phyloP scores from a whole-genome alignment of 441 rosid genomes.

The Erysimum pusillum region DNA sequence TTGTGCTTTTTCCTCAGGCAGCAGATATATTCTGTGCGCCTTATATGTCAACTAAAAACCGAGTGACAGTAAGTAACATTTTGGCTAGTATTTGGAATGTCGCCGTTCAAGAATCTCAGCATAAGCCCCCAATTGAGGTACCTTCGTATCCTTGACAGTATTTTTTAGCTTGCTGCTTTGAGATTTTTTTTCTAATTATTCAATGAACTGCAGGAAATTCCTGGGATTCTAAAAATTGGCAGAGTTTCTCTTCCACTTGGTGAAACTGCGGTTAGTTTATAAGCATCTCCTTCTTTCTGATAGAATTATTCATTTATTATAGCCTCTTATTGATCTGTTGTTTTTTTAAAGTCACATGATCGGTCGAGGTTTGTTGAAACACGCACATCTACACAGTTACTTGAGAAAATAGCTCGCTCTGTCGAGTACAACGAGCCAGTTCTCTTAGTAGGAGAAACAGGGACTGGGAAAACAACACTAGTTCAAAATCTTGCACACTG shows the following conservation, averaged over 20 bases:
- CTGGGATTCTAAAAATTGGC: constrained; percentile 71
- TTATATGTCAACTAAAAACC: constrained; percentile 61
- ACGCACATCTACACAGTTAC: constrained; percentile 75
- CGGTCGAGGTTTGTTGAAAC: constrained; percentile 80
- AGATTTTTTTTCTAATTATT: constrained; percentile 45
- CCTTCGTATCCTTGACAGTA: constrained; percentile 40
- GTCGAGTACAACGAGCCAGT: constrained; percentile 91
- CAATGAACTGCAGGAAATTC: constrained; percentile 63
- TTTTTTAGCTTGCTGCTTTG: constrained; percentile 15
- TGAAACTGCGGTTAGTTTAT: constrained; percentile 57
- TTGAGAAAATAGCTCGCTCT: constrained; percentile 90
- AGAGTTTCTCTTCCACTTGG: constrained; percentile 71
- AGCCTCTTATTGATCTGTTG: constrained; percentile 36
- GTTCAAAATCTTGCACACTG: constrained; percentile 88
- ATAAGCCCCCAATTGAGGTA: constrained; percentile 87
- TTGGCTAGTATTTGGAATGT: constrained; percentile 78
- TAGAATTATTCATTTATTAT: constrained; percentile 33
- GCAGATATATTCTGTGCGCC: constrained; percentile 87
- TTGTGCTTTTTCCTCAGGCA: constrained; percentile 62
- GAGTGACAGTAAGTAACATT: constrained; percentile 62
- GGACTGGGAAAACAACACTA: constrained; percentile 98
- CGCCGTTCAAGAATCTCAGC: constrained; percentile 59
- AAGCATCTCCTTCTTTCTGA: constrained; percentile 38
- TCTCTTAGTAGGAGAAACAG: constrained; percentile 99
- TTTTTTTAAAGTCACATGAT: constrained; percentile 63